Evolutionary conservation across 2,329 filamentous ascomycete genomes (phyloP), one percentile per base, ranked within the genome.

Genomic region (Calonectria henricotiae): DNA sequence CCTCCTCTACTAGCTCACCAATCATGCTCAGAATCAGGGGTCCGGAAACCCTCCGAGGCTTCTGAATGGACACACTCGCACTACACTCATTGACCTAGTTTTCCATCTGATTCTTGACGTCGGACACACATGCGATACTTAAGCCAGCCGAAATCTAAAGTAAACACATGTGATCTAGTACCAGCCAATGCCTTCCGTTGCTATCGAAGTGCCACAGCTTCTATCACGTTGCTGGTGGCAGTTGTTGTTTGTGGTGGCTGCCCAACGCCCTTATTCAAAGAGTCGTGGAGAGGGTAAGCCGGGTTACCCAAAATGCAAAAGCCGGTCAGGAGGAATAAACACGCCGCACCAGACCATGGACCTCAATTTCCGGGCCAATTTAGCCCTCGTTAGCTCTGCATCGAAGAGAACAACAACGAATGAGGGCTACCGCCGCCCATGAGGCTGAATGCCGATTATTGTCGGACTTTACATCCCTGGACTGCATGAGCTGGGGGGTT

Each of bases 101-200:
- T 73, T 60, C 62, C 63, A 32, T 27, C 47, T 41, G 37, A 46
- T 25, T 27, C 63, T 71, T 70, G 70, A 72, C 66, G 71, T 58
- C 23, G 39, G n/a, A 39, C 73, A 75, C 70, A 77, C 67, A 74
- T 77, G 75, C 71, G 73, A 77, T 62, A 54, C 25, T 47, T 55
- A 27, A 30, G 61, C 71, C 27, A 30, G 61, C 71, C 67, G 71
- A 72, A 64, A 41, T 72, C 75, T 71, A 73, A 76, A 67, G 17
- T n/a, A 37, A 62, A 15, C 5, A 35, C 2, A 5, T 20, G 2
- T 25, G 8, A 23, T 41, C 15, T 11, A n/a, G 32, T 12, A 2
- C 12, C 20, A 39, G 23, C 13, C 6, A 37, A 11, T 6, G 4
- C 1, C 23, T 32, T 9, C 13, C 6, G 47, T 8, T 17, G 27